These are phyloP conservation scores for Verticillium albo-atrum DNA, from an alignment of 2,329 filamentous ascomycete genomes.

Conservation along the genomic window DNA sequence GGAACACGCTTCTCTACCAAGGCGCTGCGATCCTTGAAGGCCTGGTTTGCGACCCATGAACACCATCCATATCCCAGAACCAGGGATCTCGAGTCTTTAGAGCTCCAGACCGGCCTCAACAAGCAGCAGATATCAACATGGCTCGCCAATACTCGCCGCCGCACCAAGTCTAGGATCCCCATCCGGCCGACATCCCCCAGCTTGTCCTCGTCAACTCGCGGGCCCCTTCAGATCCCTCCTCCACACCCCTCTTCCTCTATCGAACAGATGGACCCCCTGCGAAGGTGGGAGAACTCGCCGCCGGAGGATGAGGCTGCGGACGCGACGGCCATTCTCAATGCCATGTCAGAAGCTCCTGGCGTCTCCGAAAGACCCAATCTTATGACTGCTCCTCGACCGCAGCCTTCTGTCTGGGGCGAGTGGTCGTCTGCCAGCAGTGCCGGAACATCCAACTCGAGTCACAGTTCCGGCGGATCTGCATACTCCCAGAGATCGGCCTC, in stretches of 20 bases:
- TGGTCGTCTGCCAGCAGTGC: conserved; percentile 15
- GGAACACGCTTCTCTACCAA: conserved; percentile 17
- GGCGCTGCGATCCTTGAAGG: conserved; percentile 12
- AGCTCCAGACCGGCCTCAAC: conserved; percentile 6
- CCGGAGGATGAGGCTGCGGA: conserved; percentile 17
- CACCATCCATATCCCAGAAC: conserved; percentile 5
- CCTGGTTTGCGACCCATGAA: conserved; percentile 11
- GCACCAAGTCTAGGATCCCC: conserved; percentile 38
- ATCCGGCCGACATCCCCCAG: conserved; percentile 25
- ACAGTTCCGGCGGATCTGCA: conserved; percentile 10
- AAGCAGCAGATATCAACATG: conserved; percentile 10
- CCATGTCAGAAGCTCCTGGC: conserved; percentile 12
- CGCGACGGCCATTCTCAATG: conserved; percentile 15
- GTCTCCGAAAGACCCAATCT: not conserved
- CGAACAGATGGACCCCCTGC: conserved; percentile 7
- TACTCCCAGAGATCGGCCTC: conserved; percentile 7
- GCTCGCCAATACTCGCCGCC: conserved; percentile 8
- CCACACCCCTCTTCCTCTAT: not conserved
- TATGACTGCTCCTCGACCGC: not conserved
- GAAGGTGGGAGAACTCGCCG: conserved; percentile 14
- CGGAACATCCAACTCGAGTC: conserved; percentile 9
- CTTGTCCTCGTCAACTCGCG: conserved; percentile 12
- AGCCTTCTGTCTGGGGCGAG: conserved; percentile 1
- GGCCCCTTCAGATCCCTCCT: conserved; percentile 4
- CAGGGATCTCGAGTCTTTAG: conserved; percentile 6